Conservation (phyloP, 192 early-diverging fungal genomes). For the Globomyces pollinis-pini region DNA sequence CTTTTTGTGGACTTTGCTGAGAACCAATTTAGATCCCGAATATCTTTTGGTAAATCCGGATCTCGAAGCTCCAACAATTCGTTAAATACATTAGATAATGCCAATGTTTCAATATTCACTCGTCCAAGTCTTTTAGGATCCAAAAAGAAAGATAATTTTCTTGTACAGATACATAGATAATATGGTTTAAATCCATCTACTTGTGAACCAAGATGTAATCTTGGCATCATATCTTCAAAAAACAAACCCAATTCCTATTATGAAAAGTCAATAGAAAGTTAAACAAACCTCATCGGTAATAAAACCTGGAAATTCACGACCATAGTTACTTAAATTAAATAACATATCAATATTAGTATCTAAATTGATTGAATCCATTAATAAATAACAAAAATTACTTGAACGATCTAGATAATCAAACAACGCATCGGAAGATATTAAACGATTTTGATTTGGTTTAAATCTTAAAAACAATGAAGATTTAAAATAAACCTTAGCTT, state of each 20-base stretch:
- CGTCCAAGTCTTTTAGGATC: conserved; percentile 37
- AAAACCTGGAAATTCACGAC: background rate
- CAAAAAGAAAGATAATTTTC: conserved; percentile 49
- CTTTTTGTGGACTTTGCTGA: conserved; percentile 27
- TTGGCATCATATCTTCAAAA: conserved; percentile 40
- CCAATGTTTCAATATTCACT: conserved; percentile 37
- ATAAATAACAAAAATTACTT: background rate
- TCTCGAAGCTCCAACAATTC: conserved; percentile 50
- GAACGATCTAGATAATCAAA: background rate
- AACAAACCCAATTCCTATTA: conserved; percentile 28
- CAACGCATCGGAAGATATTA: background rate
- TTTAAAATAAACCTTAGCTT: background rate
- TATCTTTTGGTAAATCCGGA: conserved; percentile 27
- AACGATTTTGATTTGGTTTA: background rate
- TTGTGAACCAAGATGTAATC: conserved; percentile 27
- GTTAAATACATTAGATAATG: conserved; percentile 42
- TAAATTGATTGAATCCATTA: no score
- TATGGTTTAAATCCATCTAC: conserved; percentile 25
- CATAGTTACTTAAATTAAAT: conserved; percentile 1
- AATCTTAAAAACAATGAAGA: background rate
- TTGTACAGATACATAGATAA: conserved; percentile 39
- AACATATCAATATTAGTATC: background rate
- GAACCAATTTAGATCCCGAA: conserved; percentile 45
- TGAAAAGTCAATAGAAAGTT: no score
- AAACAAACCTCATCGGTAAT: conserved; percentile 7